Evolutionary conservation across 2,329 filamentous ascomycete genomes (phyloP).

Genomic region (Fusarium dimerum): DNA sequence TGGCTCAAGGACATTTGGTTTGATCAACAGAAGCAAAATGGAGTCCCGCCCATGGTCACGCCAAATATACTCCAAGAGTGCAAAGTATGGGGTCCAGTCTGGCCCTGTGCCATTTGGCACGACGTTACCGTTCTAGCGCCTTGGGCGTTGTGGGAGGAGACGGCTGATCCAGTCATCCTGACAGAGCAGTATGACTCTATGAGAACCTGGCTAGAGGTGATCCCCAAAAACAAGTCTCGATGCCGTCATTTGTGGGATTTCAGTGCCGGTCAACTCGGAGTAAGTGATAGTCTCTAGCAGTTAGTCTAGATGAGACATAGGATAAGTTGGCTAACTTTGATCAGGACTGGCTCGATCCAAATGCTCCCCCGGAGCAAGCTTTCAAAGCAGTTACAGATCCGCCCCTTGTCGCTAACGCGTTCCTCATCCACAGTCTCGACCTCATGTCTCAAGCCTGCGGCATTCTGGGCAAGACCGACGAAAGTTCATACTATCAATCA

Average conservation of each 20-base stretch:
- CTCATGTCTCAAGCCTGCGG: conserved; percentile 38
- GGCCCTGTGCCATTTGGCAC: conserved; percentile 43
- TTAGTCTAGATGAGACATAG: no score
- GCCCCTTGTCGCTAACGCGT: conserved; percentile 47
- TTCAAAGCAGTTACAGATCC: conserved; percentile 41
- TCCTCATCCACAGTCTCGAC: conserved; percentile 45
- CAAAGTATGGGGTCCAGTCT: conserved; percentile 17
- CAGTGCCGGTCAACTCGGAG: conserved; percentile 17
- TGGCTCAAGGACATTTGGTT: conserved; percentile 23
- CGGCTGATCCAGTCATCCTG: conserved; percentile 39
- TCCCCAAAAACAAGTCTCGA: conserved; percentile 35
- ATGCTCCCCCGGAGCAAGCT: conserved; percentile 42
- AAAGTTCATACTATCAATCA: conserved; percentile 3
- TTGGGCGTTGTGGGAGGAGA: conserved; percentile 42
- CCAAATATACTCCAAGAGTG: conserved; percentile 16
- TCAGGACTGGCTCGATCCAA: conserved; percentile 52
- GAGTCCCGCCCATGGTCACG: conserved; percentile 23
- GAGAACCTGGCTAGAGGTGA: conserved; percentile 39
- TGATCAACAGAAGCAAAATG: conserved; percentile 18
- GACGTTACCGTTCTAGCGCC: conserved; percentile 44
- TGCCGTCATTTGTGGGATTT: conserved; percentile 41
- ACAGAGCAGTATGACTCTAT: conserved; percentile 41
- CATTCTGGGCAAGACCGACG: conserved; percentile 30
- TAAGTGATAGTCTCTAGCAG: conserved; percentile 2
- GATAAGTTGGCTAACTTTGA: background rate